These are phyloP conservation scores for Saturnispora zaruensis DNA, from an alignment of 805 yeast genomes.

Conservation along the genomic window DNA sequence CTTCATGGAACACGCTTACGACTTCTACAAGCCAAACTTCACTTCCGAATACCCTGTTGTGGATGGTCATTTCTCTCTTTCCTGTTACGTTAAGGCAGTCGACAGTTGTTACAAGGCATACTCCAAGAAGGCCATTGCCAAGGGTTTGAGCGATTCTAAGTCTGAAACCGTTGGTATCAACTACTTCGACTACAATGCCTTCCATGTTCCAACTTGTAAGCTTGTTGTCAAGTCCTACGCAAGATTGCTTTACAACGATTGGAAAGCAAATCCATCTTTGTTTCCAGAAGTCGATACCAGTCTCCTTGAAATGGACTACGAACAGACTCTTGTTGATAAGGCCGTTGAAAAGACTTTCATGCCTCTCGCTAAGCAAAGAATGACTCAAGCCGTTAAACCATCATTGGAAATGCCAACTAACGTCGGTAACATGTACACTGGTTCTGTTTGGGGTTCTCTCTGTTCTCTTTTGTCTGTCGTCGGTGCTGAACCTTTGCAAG, in stretches of 20 bases:
- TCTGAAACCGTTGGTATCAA: constrained; percentile 57
- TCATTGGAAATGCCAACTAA: constrained; percentile 85
- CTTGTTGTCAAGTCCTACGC: constrained; percentile 89
- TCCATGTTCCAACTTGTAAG: constrained; percentile 98
- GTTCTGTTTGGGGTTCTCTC: constrained; percentile 80
- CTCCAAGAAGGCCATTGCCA: constrained; percentile 61
- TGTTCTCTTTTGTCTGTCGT: constrained; percentile 72
- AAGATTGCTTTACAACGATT: constrained; percentile 85
- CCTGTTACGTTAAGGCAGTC: constrained; percentile 89
- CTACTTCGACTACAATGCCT: constrained; percentile 83
- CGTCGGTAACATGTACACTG: constrained; percentile 98
- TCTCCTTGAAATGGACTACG: constrained; percentile 54
- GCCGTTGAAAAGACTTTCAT: constrained; percentile 78
- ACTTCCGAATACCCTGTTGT: constrained; percentile 94
- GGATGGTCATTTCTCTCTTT: constrained; percentile 91
- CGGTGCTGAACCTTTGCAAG: constrained; percentile 64
- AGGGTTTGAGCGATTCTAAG: constrained; percentile 35
- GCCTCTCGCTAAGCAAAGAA: constrained; percentile 59
- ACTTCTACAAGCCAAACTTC: constrained; percentile 96
- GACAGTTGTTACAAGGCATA: constrained; percentile 80
- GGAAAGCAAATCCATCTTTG: constrained; percentile 54
- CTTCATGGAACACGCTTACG: constrained; percentile 94
- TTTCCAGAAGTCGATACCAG: constrained; percentile 50
- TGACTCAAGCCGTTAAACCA: constrained; percentile 65
- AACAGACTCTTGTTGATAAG: constrained; percentile 71